These are phyloP conservation scores for Drechslera avenae DNA, from an alignment of 2,329 filamentous ascomycete species.

Conservation along the genomic window DNA sequence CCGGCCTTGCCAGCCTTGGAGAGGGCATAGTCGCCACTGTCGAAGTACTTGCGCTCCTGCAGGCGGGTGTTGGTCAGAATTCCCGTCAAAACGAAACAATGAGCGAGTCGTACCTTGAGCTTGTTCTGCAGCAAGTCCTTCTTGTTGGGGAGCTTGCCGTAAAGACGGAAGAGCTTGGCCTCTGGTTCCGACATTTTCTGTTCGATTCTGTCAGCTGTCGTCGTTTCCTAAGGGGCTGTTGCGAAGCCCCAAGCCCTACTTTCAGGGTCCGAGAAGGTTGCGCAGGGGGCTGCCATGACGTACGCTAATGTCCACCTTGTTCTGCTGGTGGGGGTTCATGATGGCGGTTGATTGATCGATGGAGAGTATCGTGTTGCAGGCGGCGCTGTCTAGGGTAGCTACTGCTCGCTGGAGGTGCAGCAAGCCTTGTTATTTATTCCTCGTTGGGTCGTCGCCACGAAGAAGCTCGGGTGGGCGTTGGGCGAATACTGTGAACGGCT, in stretches of 20 bases:
- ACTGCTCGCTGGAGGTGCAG: constrained; percentile 14
- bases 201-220: constrained; percentile 25
- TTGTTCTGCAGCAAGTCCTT: constrained; percentile 98
- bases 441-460: constrained; percentile 31
- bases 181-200: constrained; percentile 93
- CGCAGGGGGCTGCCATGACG: constrained; percentile 51
- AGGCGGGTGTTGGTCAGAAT: constrained; percentile 10
- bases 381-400: constrained; percentile 21
- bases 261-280: constrained; percentile 9
- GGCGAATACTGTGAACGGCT: constrained; percentile 24
- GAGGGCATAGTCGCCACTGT: constrained; percentile 94
- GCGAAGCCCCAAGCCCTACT: constrained; percentile 4
- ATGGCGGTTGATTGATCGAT: constrained; percentile 22
- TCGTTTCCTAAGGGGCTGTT: neutral
- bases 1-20: constrained; percentile 97
- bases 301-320: constrained; percentile 96
- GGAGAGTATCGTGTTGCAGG: constrained; percentile 10
- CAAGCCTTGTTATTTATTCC: constrained; percentile 37
- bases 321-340: constrained; percentile 98
- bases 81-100: neutral
- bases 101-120: constrained; percentile 68
- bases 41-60: constrained; percentile 93
- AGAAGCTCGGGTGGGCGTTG: constrained; percentile 29
- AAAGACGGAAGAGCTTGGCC: constrained; percentile 93
- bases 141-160: constrained; percentile 96